Conservation (phyloP, 75 land plant species). For the Sequoia sempervirens region DNA sequence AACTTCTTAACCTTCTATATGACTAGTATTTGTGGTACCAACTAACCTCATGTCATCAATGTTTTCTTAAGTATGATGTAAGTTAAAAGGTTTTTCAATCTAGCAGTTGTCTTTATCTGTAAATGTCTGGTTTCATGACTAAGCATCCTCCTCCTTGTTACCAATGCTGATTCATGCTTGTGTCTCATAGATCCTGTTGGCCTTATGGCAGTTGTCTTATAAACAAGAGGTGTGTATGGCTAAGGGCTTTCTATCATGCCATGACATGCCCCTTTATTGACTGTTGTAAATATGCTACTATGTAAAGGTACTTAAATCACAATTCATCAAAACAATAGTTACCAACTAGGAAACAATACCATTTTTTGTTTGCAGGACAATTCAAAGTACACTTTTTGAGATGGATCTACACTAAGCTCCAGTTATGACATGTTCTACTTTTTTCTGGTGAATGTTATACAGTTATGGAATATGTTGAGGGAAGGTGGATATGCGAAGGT, state of each 20-base stretch:
- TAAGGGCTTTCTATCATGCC: neutral
- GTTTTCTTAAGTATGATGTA: too few species aligned
- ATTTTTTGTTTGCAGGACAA: neutral
- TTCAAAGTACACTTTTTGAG: neutral
- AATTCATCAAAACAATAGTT: neutral
- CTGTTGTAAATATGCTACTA: neutral
- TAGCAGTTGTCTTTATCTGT: neutral
- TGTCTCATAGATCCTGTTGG: neutral
- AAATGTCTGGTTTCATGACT: neutral
- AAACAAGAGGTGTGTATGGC: neutral
- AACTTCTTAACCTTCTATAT: neutral
- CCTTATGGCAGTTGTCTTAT: neutral
- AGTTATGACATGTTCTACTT: neutral
- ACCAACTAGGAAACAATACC: neutral
- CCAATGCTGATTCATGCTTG: neutral
- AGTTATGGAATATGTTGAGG: conserved; percentile 83
- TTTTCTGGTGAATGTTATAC: neutral
- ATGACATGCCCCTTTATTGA: conserved; percentile 2
- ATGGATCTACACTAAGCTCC: neutral
- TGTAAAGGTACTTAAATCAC: neutral
- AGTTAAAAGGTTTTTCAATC: neutral
- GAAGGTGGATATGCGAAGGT: conserved; percentile 72
- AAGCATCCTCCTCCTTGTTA: neutral
- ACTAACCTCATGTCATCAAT: too few species aligned
- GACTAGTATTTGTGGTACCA: neutral